Evolutionary conservation across 768 basidiomycete species (phyloP).

Genomic region (Phaeolepiota aurea): DNA sequence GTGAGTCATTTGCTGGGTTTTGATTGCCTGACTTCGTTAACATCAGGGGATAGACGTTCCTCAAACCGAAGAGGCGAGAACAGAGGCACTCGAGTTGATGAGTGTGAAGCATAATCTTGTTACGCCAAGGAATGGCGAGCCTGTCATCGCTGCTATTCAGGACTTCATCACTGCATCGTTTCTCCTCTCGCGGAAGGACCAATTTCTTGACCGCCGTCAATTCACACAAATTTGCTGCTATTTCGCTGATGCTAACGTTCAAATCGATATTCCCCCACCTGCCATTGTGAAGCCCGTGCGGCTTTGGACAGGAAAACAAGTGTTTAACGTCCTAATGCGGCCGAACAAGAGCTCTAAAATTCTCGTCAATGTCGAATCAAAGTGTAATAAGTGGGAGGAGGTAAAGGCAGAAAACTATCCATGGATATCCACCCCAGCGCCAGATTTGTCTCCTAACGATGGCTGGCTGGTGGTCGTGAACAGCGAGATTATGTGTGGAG

Average conservation of each 20-base stretch:
- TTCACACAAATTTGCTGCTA: slow-evolving; percentile 97
- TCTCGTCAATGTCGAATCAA: slow-evolving; percentile 90
- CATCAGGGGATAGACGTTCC: slow-evolving; percentile 67
- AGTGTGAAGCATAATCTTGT: slow-evolving; percentile 94
- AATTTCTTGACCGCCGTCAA: slow-evolving; percentile 87
- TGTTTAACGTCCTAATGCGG: slow-evolving; percentile 96
- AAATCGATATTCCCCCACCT: slow-evolving; percentile 94
- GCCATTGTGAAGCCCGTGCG: slow-evolving; percentile 88
- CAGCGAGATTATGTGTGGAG: slow-evolving; percentile 98
- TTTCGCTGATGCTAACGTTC: slow-evolving; percentile 81
- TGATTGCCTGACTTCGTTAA: slow-evolving; percentile 5
- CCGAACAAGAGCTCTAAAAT: slow-evolving; percentile 81
- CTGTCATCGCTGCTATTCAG: slow-evolving; percentile 98
- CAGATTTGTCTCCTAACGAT: slow-evolving; percentile 92
- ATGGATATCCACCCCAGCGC: slow-evolving; percentile 47
- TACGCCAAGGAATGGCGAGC: slow-evolving; percentile 96
- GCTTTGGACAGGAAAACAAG: slow-evolving; percentile 97
- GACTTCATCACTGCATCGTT: slow-evolving; percentile 99
- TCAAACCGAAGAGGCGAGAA: slow-evolving; percentile 96
- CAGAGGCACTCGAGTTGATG: slow-evolving; percentile 97
- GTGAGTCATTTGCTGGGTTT: slow-evolving; percentile 35
- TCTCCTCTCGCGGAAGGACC: slow-evolving; percentile 87
- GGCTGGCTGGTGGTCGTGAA: slow-evolving; percentile 97
- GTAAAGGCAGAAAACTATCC: slow-evolving; percentile 58
- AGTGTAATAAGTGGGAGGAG: slow-evolving; percentile 86